These are phyloP conservation scores for Ustilago sp. DNA, from an alignment of 1,284 basidiomycete genomes.

Conservation along the genomic window DNA sequence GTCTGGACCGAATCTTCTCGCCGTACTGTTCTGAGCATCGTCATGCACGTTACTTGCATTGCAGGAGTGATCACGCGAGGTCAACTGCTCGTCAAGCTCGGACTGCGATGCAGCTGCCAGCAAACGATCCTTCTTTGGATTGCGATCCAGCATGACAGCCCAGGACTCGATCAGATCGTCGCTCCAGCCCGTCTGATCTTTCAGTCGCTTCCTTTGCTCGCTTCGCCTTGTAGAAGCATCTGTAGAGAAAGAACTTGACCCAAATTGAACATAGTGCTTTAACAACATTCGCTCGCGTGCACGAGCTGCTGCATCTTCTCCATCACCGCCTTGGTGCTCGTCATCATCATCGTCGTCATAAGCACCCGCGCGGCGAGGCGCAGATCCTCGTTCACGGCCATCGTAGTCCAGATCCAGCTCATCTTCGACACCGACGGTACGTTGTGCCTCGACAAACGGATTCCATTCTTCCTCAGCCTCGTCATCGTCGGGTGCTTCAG, in stretches of 20 bases:
- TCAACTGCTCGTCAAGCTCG: slow-evolving; percentile 25
- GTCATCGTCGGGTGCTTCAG: slow-evolving; percentile 50
- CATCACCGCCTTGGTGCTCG: slow-evolving; percentile 11
- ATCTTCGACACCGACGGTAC: slow-evolving; percentile 50
- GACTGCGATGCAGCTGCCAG: slow-evolving; percentile 47
- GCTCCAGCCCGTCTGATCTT: slow-evolving; percentile 39
- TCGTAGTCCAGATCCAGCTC: slow-evolving; percentile 52
- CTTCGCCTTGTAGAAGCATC: slow-evolving; percentile 35
- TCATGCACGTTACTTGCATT: slow-evolving; percentile 16
- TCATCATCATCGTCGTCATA: slow-evolving; percentile 22
- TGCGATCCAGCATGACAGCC: slow-evolving; percentile 58
- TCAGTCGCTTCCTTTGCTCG: slow-evolving; percentile 21
- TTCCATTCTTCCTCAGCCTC: slow-evolving; percentile 56
- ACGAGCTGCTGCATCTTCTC: slow-evolving; percentile 14
- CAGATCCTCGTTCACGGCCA: slow-evolving; percentile 25
- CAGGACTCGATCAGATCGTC: slow-evolving; percentile 59
- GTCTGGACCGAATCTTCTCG: slow-evolving; percentile 43
- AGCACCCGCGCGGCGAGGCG: slow-evolving; percentile 1
- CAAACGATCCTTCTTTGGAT: slow-evolving; percentile 52
- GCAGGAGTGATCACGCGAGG: slow-evolving; percentile 8
- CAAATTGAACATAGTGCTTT: slow-evolving; percentile 37
- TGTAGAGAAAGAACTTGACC: slow-evolving; percentile 24
- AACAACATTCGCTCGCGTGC: slow-evolving; percentile 40
- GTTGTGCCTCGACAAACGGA: slow-evolving; percentile 30
- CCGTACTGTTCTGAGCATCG: background rate